phyloP scores from a whole-genome alignment of 1,284 basidiomycete species.

The Leccinum pachyderme region DNA sequence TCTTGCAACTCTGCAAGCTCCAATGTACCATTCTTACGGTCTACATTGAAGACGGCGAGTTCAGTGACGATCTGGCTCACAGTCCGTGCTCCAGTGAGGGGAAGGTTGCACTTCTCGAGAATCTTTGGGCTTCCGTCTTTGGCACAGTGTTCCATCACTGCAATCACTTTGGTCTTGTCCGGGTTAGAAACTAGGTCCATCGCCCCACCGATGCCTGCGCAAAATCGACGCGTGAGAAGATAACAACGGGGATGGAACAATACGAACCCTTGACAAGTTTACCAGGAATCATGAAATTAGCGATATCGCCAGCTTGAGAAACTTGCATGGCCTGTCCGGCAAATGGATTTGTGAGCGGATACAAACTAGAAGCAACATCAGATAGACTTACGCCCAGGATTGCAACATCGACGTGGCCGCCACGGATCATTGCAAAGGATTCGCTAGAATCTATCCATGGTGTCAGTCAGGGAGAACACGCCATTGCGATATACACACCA shows the following conservation, averaged over 20 bases:
- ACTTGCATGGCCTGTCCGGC: conserved; percentile 87
- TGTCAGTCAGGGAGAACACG: neutral
- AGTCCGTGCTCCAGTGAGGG: conserved; percentile 82
- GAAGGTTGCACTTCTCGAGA: conserved; percentile 77
- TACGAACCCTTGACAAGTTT: conserved; percentile 79
- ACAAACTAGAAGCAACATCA: neutral
- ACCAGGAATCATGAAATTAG: conserved; percentile 98
- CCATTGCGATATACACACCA: conserved; percentile 47
- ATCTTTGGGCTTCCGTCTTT: conserved; percentile 91
- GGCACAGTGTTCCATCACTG: conserved; percentile 85
- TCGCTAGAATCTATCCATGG: conserved; percentile 68
- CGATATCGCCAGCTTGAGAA: conserved; percentile 88
- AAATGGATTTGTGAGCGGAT: neutral
- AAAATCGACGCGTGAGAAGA: neutral
- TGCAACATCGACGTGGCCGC: conserved; percentile 92
- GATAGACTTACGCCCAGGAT: conserved; percentile 69
- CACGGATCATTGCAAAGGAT: conserved; percentile 95
- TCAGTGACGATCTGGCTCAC: conserved; percentile 94
- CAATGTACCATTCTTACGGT: conserved; percentile 71
- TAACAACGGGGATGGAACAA: neutral
- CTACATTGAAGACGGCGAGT: conserved; percentile 87
- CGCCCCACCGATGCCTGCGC: conserved; percentile 84
- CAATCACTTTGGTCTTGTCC: conserved; percentile 86
- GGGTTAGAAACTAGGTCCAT: conserved; percentile 96
- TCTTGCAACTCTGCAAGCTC: conserved; percentile 81